These are phyloP conservation scores for Podaxis sp. DNA, from an alignment of 768 basidiomycete genomes.

Conservation along the genomic window DNA sequence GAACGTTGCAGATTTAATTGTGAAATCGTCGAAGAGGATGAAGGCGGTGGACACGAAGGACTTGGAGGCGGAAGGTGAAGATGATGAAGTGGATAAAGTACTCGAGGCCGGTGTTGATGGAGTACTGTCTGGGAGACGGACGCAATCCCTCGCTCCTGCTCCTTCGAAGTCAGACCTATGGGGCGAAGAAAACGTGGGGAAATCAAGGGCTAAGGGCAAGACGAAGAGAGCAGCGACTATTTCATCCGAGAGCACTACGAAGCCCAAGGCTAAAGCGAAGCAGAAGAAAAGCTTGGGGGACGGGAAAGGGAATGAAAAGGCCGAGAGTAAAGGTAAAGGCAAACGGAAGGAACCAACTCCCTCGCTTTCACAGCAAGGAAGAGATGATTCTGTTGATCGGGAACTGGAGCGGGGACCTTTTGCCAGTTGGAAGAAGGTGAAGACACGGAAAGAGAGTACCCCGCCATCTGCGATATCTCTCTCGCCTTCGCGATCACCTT, in stretches of 20 bases:
- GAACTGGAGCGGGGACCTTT: slow-evolving; percentile 49
- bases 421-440: neutral
- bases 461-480: neutral
- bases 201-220: slow-evolving; percentile 32
- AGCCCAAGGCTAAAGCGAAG: slow-evolving; percentile 1
- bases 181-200: slow-evolving; percentile 12
- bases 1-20: slow-evolving; percentile 59
- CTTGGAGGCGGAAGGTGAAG: slow-evolving; percentile 55
- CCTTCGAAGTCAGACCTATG: slow-evolving; percentile 23
- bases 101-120: slow-evolving; percentile 56
- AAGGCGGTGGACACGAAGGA: slow-evolving; percentile 42
- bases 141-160: slow-evolving; percentile 43
- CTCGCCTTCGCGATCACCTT: slow-evolving; percentile 1
- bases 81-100: slow-evolving; percentile 70
- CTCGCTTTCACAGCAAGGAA: slow-evolving; percentile 29
- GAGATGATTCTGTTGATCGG: slow-evolving; percentile 56
- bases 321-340: slow-evolving; percentile 35
- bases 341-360: slow-evolving; percentile 15
- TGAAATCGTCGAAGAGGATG: slow-evolving; percentile 48
- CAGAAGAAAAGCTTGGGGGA: neutral
- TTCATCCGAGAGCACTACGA: neutral
- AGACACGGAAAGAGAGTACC: neutral
- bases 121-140: slow-evolving; percentile 41
- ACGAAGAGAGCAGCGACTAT: slow-evolving; percentile 47
- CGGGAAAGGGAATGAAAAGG: slow-evolving; percentile 26